Evolutionary conservation across 768 basidiomycete species (phyloP).

Genomic region (Psilocybe sp.): DNA sequence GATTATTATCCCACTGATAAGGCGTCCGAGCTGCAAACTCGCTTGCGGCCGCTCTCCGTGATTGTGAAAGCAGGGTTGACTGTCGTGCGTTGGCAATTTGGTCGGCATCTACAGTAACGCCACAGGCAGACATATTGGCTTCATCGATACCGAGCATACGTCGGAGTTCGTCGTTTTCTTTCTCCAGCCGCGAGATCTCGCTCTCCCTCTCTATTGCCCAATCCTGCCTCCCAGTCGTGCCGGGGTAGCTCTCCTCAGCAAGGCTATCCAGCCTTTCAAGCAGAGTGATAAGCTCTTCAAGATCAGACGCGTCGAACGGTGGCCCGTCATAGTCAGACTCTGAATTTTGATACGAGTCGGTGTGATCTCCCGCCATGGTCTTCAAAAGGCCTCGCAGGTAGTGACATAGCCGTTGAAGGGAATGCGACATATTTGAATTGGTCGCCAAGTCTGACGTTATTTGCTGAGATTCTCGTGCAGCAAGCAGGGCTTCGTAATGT

Average conservation of each 20-base stretch:
- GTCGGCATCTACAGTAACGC: conserved; percentile 51
- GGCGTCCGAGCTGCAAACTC: conserved; percentile 16
- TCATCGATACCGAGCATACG: conserved; percentile 73
- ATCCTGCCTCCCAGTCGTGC: conserved; percentile 52
- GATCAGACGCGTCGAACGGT: conserved; percentile 26
- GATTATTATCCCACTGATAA: conserved; percentile 30
- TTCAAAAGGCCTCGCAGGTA: conserved; percentile 71
- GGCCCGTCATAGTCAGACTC: conserved; percentile 36
- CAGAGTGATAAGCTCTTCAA: conserved; percentile 39
- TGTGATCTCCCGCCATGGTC: conserved; percentile 63
- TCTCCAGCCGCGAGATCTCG: conserved; percentile 79
- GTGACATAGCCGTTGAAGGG: conserved; percentile 70
- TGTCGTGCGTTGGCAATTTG: conserved; percentile 39
- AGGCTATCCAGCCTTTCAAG: conserved; percentile 40
- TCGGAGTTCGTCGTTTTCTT: conserved; percentile 81
- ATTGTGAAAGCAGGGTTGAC: conserved; percentile 30
- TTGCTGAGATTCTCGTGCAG: conserved; percentile 57
- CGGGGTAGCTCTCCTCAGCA: conserved; percentile 22
- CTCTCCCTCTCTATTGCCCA: conserved; percentile 88
- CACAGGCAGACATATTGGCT: conserved; percentile 46
- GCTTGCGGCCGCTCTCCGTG: conserved; percentile 26
- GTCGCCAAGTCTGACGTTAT: conserved; percentile 54
- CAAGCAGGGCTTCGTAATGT: conserved; percentile 85
- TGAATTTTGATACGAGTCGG: conserved; percentile 34
- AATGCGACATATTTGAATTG: conserved; percentile 57